Conservation (phyloP, 1,284 basidiomycete species). For the Rugosomyces carneus region DNA sequence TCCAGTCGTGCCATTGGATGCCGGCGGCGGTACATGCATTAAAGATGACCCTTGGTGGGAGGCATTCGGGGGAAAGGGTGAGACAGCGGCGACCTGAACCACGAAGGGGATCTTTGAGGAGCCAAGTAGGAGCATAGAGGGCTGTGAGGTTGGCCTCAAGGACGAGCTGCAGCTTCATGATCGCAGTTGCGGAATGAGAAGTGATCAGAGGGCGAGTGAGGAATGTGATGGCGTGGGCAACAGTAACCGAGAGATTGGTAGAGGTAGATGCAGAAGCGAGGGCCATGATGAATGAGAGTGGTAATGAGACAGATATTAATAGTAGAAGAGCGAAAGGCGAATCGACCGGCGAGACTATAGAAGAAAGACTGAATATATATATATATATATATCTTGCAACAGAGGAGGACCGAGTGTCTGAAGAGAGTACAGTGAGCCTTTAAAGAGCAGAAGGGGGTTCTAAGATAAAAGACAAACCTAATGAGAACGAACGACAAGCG, state of each 20-base stretch:
- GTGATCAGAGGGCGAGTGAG: constrained; percentile 57
- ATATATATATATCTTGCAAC: constrained; percentile 10
- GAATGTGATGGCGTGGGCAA: constrained; percentile 66
- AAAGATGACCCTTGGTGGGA: constrained; percentile 66
- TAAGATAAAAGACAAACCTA: constrained; percentile 8
- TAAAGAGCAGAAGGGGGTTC: neutral
- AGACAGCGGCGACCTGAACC: constrained; percentile 70
- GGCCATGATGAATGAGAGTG: constrained; percentile 24
- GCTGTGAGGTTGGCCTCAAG: constrained; percentile 67
- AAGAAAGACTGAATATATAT: constrained; percentile 5
- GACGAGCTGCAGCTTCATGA: constrained; percentile 60
- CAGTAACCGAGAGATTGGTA: constrained; percentile 52
- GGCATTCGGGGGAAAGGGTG: constrained; percentile 57
- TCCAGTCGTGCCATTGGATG: constrained; percentile 76
- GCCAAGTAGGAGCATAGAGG: constrained; percentile 61
- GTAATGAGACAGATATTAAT: constrained; percentile 9
- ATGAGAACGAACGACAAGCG: constrained; percentile 4
- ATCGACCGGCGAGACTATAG: constrained; percentile 65
- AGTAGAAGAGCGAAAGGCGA: constrained; percentile 24
- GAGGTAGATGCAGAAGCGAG: constrained; percentile 34
- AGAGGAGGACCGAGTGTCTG: neutral
- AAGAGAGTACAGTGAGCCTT: constrained; percentile 2
- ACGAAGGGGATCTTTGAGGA: constrained; percentile 51
- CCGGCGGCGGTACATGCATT: constrained; percentile 59
- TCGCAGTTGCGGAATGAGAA: constrained; percentile 48